phyloP scores from a whole-genome alignment of 257 asterid species.

The Solanum ossicruentum region DNA sequence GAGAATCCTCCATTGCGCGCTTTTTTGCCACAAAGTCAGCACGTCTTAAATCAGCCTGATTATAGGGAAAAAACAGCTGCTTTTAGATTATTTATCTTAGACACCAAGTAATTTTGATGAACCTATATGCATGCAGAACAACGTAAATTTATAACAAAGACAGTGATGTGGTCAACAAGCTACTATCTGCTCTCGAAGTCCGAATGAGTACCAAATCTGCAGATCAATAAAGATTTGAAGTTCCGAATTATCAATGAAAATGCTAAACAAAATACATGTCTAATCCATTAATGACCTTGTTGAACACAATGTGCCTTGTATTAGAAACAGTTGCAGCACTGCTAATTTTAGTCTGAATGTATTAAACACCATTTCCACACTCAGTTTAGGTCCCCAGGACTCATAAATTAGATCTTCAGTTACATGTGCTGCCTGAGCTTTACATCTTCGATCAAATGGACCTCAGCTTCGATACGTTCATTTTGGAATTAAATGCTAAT shows the following conservation, averaged over 20 bases:
- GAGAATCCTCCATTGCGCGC: conserved; percentile 90
- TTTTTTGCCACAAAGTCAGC: conserved; percentile 80
- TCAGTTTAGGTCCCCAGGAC: not conserved
- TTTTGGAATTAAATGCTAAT: not conserved
- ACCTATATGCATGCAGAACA: not conserved
- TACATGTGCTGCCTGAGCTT: not conserved
- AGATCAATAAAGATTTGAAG: not conserved
- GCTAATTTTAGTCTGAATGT: not conserved
- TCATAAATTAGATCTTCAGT: not conserved
- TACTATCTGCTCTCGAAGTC: not conserved
- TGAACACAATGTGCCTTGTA: not conserved
- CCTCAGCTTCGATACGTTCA: not conserved
- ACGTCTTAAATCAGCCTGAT: conserved; percentile 81
- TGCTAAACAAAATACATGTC: not conserved
- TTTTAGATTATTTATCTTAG: not conserved
- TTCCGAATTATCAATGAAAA: not conserved
- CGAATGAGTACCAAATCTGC: not conserved
- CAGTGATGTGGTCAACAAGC: not conserved
- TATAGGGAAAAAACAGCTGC: not conserved
- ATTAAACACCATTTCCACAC: not conserved
- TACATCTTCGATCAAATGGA: not conserved
- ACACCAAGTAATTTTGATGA: not conserved
- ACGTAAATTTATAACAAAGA: not conserved
- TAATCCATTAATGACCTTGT: not conserved
- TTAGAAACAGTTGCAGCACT: not conserved